Percentiles rank a stretch among this genome's conserved stretches.
phyloP scores from a whole-genome alignment of 306 rosid genomes.

The Gleditsia sinensis region DNA sequence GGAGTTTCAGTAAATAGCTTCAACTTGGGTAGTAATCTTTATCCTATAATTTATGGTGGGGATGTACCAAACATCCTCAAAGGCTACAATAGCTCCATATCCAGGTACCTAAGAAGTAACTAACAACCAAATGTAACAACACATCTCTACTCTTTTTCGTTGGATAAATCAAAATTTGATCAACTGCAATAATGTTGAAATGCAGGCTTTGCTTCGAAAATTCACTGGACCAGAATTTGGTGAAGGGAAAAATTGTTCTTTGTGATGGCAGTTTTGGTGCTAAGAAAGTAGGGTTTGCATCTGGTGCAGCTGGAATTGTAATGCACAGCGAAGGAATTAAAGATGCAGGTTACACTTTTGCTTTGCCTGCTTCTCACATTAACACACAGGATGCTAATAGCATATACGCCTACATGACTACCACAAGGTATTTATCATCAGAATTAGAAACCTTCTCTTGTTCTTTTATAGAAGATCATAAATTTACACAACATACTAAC shows the following conservation, averaged over 20 bases:
- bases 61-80: constrained; percentile 35
- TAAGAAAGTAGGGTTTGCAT: background rate
- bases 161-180: background rate
- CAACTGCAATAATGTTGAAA: background rate
- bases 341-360: background rate
- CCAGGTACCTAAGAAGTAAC: constrained; percentile 36
- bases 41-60: constrained; percentile 41
- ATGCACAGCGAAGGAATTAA: background rate
- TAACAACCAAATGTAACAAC: background rate
- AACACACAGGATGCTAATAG: background rate
- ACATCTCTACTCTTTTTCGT: background rate
- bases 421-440: constrained; percentile 19
- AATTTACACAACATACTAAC: background rate
- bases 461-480: too few relatives aligned
- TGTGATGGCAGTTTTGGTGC: constrained; percentile 16
- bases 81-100: background rate
- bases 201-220: constrained; percentile 9
- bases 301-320: constrained; percentile 31
- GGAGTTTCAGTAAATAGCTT: constrained; percentile 37
- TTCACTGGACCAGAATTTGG: constrained; percentile 18
- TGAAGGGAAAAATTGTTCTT: constrained; percentile 45
- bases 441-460: background rate
- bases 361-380: constrained; percentile 39
- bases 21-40: constrained; percentile 25
- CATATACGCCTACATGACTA: constrained; percentile 1